Conservation (phyloP, 2,329 filamentous ascomycete genomes). For the Colletotrichum navitas region DNA sequence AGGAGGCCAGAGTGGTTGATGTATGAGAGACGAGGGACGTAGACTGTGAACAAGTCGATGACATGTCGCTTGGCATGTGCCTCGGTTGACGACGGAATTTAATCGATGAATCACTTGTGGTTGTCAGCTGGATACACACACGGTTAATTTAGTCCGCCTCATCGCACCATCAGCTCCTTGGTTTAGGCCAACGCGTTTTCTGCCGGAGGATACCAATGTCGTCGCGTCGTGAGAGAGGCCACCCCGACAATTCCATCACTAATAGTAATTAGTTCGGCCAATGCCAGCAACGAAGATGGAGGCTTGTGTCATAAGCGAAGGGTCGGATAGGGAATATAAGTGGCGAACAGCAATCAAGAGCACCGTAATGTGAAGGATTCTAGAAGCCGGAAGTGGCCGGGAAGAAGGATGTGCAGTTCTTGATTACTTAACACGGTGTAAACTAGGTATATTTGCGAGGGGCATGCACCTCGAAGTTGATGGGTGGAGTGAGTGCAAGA, state of each 20-base stretch:
- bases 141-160: slow-evolving; percentile 9
- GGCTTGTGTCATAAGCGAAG: not conserved
- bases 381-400: slow-evolving; percentile 7
- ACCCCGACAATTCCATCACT: slow-evolving; percentile 11
- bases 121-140: slow-evolving; percentile 1
- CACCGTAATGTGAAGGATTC: slow-evolving; percentile 1
- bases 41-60: slow-evolving; percentile 6
- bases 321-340: slow-evolving; percentile 1
- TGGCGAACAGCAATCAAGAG: not conserved
- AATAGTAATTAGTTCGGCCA: not conserved
- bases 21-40: slow-evolving; percentile 2
- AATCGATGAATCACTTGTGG: slow-evolving; percentile 24
- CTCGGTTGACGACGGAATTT: slow-evolving; percentile 23
- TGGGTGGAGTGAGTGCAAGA: not conserved
- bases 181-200: slow-evolving; percentile 9
- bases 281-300: not conserved
- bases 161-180: slow-evolving; percentile 9
- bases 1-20: not conserved
- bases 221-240: not conserved
- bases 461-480: not conserved
- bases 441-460: not conserved
- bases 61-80: slow-evolving; percentile 7
- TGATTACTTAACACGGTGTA: not conserved
- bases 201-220: slow-evolving; percentile 19
- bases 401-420: not conserved